These are phyloP conservation scores for Takakia lepidozioides DNA, from an alignment of 225 moss, liverwort and hornwort species.

Conservation along the genomic window DNA sequence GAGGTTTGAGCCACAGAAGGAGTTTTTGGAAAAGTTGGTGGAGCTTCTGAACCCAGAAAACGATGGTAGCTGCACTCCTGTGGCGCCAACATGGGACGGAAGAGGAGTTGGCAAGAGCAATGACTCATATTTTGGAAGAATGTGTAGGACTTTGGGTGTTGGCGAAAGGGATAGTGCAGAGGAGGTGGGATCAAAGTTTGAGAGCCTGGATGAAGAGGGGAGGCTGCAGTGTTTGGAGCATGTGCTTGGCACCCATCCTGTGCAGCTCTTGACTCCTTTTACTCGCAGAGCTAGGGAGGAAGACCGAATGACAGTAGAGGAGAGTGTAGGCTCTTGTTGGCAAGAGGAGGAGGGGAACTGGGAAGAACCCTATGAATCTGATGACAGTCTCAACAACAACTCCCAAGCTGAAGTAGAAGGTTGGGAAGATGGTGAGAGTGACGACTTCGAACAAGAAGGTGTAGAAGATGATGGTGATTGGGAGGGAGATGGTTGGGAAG, in stretches of 20 bases:
- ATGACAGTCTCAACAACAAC: too few relatives aligned
- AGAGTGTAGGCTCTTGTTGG: neutral
- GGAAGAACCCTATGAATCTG: neutral
- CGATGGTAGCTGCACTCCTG: constrained; percentile 1
- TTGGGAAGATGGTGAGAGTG: constrained; percentile 10
- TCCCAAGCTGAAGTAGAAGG: neutral
- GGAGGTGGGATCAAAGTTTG: constrained; percentile 29
- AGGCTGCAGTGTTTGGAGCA: constrained; percentile 66
- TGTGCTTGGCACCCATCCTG: constrained; percentile 59
- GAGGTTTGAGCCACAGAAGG: constrained; percentile 71
- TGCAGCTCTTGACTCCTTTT: constrained; percentile 47
- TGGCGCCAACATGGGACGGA: too few relatives aligned
- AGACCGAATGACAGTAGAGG: constrained; percentile 15
- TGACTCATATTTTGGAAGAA: constrained; percentile 33
- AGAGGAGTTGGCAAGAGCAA: too few relatives aligned
- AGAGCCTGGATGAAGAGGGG: constrained; percentile 33
- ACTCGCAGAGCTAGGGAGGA: constrained; percentile 17
- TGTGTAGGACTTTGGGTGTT: constrained; percentile 59
- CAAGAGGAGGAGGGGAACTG: constrained; percentile 2
- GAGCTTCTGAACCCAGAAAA: constrained; percentile 40
- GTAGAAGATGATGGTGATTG: constrained; percentile 13
- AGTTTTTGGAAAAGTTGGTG: constrained; percentile 44
- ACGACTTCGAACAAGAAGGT: constrained; percentile 11
- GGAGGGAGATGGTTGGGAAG: constrained; percentile 27
- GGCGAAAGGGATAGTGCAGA: constrained; percentile 28